phyloP scores from a whole-genome alignment of 345 rosid species.

The Fremontodendron californicum region DNA sequence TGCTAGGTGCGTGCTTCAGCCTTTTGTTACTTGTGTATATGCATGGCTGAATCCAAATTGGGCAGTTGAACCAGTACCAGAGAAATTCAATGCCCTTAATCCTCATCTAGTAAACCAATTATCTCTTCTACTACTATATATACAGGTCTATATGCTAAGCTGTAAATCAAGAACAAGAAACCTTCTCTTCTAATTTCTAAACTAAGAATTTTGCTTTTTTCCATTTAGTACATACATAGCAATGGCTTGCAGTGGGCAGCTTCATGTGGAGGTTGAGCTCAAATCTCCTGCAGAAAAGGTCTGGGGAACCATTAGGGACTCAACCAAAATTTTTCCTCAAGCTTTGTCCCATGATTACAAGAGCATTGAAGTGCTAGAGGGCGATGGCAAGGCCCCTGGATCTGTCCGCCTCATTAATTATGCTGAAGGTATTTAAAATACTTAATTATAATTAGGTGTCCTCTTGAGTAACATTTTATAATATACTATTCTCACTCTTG shows the following conservation, averaged over 20 bases:
- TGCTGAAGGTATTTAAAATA: constrained; percentile 47
- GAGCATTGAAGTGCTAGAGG: constrained; percentile 71
- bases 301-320: constrained; percentile 62
- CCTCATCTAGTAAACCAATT: background rate
- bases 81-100: constrained; percentile 25
- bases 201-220: background rate
- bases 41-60: background rate
- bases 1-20: background rate
- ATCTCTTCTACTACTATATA: constrained; percentile 12
- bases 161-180: background rate
- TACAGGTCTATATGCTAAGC: background rate
- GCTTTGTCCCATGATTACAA: constrained; percentile 72
- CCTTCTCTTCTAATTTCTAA: background rate
- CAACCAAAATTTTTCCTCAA: constrained; percentile 57
- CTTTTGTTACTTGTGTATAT: background rate
- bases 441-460: background rate
- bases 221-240: background rate
- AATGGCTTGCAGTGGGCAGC: constrained; percentile 59
- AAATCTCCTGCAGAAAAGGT: constrained; percentile 64
- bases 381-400: constrained; percentile 79
- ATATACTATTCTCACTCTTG: background rate
- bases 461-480: background rate
- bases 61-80: constrained; percentile 25
- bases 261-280: constrained; percentile 68
- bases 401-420: constrained; percentile 68